phyloP scores from a whole-genome alignment of 2,329 filamentous ascomycete species.

The Colletotrichum viniferum region DNA sequence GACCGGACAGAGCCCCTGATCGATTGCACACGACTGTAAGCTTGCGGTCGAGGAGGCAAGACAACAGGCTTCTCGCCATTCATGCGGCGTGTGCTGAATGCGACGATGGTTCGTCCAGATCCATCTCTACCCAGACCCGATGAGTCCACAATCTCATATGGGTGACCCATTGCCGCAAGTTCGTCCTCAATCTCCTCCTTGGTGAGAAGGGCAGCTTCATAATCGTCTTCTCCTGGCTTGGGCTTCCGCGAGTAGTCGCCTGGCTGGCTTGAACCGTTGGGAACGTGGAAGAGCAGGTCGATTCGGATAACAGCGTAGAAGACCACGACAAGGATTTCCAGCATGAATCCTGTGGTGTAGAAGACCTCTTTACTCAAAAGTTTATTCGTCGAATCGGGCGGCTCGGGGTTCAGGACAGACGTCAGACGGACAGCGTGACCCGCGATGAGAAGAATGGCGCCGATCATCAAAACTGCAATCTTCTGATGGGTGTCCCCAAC shows the following conservation, averaged over 20 bases:
- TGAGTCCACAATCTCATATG: conserved; percentile 15
- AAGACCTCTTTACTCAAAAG: conserved; percentile 36
- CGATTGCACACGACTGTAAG: conserved; percentile 6
- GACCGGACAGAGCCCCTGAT: conserved; percentile 8
- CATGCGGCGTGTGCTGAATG: conserved; percentile 11
- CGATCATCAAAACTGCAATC: conserved; percentile 29
- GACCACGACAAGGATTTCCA: conserved; percentile 33
- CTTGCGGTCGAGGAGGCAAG: background rate
- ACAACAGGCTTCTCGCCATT: background rate
- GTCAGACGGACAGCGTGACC: conserved; percentile 29
- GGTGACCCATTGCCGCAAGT: background rate
- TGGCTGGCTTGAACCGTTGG: conserved; percentile 29
- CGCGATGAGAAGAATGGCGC: conserved; percentile 18
- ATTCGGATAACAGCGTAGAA: conserved; percentile 31
- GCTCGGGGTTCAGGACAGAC: conserved; percentile 26
- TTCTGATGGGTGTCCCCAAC: conserved; percentile 33
- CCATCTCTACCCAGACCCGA: conserved; percentile 7
- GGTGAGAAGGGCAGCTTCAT: conserved; percentile 13
- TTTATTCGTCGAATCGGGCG: conserved; percentile 24
- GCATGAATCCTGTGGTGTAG: conserved; percentile 37
- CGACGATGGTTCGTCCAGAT: conserved; percentile 11
- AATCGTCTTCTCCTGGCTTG: conserved; percentile 44
- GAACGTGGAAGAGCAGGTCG: conserved; percentile 33
- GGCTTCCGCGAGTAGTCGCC: conserved; percentile 43
- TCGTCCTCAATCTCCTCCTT: conserved; percentile 15